A percentile compares a stretch with the other conserved stretches of the same genome.
phyloP scores from a whole-genome alignment of 1,284 basidiomycete genomes.

The Cutaneotrichosporon sp. region DNA sequence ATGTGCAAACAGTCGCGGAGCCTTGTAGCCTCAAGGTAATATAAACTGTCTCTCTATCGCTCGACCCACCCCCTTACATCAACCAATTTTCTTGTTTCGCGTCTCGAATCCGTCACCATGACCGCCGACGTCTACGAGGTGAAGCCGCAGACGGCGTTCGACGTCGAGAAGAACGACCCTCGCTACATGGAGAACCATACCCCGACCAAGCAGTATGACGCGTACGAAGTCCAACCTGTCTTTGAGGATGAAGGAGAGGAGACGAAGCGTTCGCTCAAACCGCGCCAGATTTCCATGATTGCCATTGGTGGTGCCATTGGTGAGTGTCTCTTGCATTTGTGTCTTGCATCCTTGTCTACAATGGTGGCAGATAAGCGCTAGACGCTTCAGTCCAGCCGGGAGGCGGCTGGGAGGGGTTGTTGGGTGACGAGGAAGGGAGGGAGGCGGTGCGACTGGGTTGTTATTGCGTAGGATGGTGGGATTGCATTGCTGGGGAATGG shows the following conservation, averaged over 20 bases:
- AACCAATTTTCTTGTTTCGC: background rate
- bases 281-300: conserved; percentile 50
- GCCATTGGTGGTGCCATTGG: conserved; percentile 57
- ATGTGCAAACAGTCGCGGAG: too few relatives aligned
- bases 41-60: background rate
- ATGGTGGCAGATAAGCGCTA: too few relatives aligned
- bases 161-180: conserved; percentile 11
- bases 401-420: background rate
- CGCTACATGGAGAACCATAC: conserved; percentile 1
- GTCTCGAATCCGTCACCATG: background rate
- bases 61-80: background rate
- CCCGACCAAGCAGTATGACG: background rate
- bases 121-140: conserved; percentile 3
- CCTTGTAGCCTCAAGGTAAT: background rate
- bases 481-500: background rate
- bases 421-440: background rate
- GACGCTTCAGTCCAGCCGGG: background rate
- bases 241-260: conserved; percentile 12
- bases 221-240: background rate
- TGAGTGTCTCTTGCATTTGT: conserved; percentile 11
- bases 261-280: conserved; percentile 43
- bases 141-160: conserved; percentile 10
- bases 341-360: background rate
- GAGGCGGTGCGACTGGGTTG: background rate
- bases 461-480: background rate